A percentile compares a stretch with the other conserved stretches of the same genome.
Evolutionary conservation across 2,329 filamentous ascomycete species (phyloP).

Genomic region (Apiospora arundinis): DNA sequence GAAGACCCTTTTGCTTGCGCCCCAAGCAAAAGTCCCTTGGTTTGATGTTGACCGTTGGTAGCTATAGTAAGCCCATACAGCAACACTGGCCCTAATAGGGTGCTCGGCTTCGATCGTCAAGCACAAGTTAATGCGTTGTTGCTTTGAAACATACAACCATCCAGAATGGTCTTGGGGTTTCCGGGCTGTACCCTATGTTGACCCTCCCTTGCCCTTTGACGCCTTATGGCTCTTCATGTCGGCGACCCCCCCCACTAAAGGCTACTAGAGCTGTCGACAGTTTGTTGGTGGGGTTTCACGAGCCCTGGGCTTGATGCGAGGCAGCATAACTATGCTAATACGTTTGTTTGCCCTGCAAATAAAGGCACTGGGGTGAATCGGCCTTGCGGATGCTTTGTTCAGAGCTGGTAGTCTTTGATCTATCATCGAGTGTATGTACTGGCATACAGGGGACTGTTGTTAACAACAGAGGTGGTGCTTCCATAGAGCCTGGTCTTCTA

Average conservation of each 20-base stretch:
- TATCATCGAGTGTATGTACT: background rate
- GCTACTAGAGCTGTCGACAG: too few species aligned
- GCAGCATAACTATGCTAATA: background rate
- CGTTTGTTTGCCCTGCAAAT: background rate
- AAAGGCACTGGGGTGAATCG: too few species aligned
- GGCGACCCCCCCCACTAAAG: background rate
- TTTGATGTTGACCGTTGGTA: background rate
- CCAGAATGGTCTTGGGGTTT: background rate
- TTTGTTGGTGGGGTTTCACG: background rate
- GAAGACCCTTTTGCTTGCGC: background rate
- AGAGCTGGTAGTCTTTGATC: background rate
- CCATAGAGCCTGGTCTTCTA: background rate
- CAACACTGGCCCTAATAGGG: background rate
- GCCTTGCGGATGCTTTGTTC: background rate
- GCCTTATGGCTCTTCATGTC: background rate
- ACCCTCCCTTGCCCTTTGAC: background rate
- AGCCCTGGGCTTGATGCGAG: background rate
- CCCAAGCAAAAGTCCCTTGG: background rate
- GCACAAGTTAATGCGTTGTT: background rate
- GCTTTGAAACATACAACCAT: background rate
- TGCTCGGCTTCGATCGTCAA: background rate
- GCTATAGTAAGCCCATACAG: background rate
- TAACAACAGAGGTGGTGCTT: background rate
- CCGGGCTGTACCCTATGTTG: background rate
- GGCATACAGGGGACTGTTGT: background rate